Conservation (phyloP, 148 eudicot species). For the Oxyria digyna region DNA sequence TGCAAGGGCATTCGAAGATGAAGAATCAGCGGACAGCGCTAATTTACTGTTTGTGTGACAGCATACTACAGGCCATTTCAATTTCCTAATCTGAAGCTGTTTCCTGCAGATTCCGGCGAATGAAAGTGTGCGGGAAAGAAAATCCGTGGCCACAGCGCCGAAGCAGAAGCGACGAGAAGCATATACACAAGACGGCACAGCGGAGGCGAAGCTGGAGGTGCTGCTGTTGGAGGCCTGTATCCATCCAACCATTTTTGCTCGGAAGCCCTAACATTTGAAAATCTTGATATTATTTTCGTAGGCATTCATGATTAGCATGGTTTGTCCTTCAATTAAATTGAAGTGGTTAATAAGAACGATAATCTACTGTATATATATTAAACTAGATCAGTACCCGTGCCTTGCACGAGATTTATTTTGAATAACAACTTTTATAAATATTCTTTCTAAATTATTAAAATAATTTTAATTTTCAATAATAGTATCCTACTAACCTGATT, state of each 20-base stretch:
- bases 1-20: neutral
- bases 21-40: constrained; percentile 1
- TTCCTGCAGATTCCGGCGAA: neutral
- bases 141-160: neutral
- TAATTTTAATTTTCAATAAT: too few relatives aligned
- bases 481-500: too few relatives aligned
- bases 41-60: neutral
- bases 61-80: neutral
- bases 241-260: neutral
- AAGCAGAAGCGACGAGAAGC: constrained; percentile 11
- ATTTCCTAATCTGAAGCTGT: constrained; percentile 1
- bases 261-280: too few relatives aligned
- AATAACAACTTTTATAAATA: too few relatives aligned
- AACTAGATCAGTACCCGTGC: too few relatives aligned
- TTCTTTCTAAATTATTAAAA: too few relatives aligned
- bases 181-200: constrained; percentile 1
- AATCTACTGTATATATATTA: too few relatives aligned
- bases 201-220: constrained; percentile 10
- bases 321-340: too few relatives aligned
- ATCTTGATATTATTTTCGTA: too few relatives aligned
- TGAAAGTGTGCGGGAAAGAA: neutral
- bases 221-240: neutral
- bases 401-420: too few relatives aligned
- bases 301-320: too few relatives aligned
- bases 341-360: too few relatives aligned